Evolutionary conservation across 2,329 filamentous ascomycete species (phyloP).

Genomic region (Pleurostoma richardsiae): DNA sequence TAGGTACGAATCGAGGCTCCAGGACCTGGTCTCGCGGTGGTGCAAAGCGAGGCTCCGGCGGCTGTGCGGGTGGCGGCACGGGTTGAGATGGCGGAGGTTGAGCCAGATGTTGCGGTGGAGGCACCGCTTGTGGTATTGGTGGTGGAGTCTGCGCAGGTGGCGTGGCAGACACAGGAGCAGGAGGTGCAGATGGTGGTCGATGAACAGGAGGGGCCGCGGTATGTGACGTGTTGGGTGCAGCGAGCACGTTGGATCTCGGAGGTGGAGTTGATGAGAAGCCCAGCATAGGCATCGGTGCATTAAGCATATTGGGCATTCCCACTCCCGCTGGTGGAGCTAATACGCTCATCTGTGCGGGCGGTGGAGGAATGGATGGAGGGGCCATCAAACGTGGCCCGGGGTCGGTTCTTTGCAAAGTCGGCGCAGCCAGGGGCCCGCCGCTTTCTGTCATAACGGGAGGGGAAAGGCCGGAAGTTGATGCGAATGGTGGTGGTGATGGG

Average conservation of each 20-base stretch:
- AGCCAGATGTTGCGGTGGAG: not conserved
- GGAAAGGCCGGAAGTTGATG: not conserved
- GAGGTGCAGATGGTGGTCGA: constrained; percentile 4
- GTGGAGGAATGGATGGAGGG: constrained; percentile 13
- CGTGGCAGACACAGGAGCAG: not conserved
- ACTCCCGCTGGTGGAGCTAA: constrained; percentile 18
- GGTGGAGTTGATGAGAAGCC: constrained; percentile 11
- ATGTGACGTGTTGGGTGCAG: constrained; percentile 16
- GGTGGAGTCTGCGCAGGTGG: constrained; percentile 4
- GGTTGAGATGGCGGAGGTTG: not conserved
- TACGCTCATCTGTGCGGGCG: constrained; percentile 11
- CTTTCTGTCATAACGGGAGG: not conserved
- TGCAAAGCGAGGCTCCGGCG: too few species aligned
- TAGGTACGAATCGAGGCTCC: too few species aligned
- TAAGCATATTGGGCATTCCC: constrained; percentile 12
- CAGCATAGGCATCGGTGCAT: constrained; percentile 17
- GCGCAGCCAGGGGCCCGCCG: not conserved
- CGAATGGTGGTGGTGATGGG: not conserved
- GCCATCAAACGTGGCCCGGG: constrained; percentile 9
- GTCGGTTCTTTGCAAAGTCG: not conserved
- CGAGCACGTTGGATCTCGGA: constrained; percentile 18
- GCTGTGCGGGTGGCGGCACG: not conserved
- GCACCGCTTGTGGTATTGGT: not conserved
- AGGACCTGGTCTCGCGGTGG: too few species aligned
- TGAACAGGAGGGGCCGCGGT: constrained; percentile 15